These are phyloP conservation scores for Calendula officinalis DNA, from an alignment of 129 eudicot species.

Conservation along the genomic window DNA sequence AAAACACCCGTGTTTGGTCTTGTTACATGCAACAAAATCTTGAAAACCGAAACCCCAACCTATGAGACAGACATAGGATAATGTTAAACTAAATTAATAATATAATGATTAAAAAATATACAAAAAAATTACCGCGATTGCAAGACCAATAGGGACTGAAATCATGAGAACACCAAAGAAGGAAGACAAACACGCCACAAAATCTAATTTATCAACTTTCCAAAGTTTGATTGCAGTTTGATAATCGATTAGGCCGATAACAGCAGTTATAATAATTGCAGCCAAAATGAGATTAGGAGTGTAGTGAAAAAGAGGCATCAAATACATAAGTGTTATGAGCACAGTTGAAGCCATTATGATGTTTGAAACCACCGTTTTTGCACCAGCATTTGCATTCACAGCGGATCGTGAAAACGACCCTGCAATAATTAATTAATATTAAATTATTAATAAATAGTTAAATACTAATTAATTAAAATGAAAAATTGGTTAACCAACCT, in stretches of 20 bases:
- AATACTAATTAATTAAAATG: too few relatives aligned
- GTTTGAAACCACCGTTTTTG: slow-evolving; percentile 64
- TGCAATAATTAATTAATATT: not conserved
- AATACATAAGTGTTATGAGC: slow-evolving; percentile 59
- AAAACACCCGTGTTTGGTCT: slow-evolving; percentile 38
- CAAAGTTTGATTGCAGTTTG: slow-evolving; percentile 48
- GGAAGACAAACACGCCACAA: slow-evolving; percentile 55
- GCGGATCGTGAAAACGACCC: slow-evolving; percentile 47
- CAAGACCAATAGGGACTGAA: slow-evolving; percentile 59
- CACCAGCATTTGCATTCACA: slow-evolving; percentile 74
- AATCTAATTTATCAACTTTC: slow-evolving; percentile 67
- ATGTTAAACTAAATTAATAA: too few relatives aligned
- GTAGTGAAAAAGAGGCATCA: slow-evolving; percentile 64
- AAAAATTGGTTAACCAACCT: slow-evolving; percentile 31
- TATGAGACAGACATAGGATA: not conserved
- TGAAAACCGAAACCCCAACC: slow-evolving; percentile 30
- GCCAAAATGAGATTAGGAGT: slow-evolving; percentile 48
- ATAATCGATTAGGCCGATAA: slow-evolving; percentile 30
- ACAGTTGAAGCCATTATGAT: slow-evolving; percentile 70
- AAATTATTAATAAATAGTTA: too few relatives aligned
- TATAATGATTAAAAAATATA: too few relatives aligned
- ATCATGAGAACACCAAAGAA: slow-evolving; percentile 64
- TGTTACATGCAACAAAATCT: slow-evolving; percentile 33
- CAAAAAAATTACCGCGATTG: slow-evolving; percentile 58
- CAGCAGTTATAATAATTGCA: slow-evolving; percentile 2